A percentile compares a stretch with the other conserved stretches of the same genome.
Evolutionary conservation across 768 basidiomycete species (phyloP).

Genomic region (Suillus hirtellus): DNA sequence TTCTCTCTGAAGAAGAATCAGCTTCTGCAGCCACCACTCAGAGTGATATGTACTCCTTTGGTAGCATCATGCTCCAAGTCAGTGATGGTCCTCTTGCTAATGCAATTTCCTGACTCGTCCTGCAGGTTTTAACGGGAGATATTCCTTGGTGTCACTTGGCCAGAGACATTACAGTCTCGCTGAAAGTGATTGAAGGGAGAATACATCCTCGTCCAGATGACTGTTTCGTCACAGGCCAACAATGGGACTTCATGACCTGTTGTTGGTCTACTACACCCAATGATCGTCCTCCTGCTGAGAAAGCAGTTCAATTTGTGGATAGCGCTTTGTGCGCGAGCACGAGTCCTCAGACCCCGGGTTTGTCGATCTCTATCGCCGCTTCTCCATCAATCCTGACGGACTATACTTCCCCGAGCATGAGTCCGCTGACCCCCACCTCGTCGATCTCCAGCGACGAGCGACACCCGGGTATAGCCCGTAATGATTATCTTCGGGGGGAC

Average conservation of each 20-base stretch:
- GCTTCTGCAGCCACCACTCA: background rate
- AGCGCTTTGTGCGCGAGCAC: conserved; percentile 23
- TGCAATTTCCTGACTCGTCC: background rate
- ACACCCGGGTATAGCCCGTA: conserved; percentile 30
- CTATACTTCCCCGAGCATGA: conserved; percentile 20
- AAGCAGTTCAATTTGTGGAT: background rate
- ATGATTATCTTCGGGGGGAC: conserved; percentile 21
- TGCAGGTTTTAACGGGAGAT: background rate
- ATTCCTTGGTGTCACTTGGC: background rate
- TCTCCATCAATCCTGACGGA: too few species aligned
- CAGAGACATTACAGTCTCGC: background rate
- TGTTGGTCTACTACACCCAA: background rate
- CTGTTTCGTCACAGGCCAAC: background rate
- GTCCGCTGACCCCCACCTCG: conserved; percentile 48
- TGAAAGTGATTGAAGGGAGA: background rate
- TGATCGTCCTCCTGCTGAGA: background rate
- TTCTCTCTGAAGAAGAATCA: background rate
- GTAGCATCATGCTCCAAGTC: background rate
- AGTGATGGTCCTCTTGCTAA: background rate
- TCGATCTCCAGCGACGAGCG: conserved; percentile 33
- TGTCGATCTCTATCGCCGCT: conserved; percentile 41
- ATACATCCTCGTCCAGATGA: background rate
- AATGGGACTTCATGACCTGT: background rate
- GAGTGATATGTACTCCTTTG: background rate
- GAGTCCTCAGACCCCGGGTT: conserved; percentile 47